Base-by-base conservation (phyloP, 2,329 filamentous ascomycete species). In the Fusarium heterosporum region DNA sequence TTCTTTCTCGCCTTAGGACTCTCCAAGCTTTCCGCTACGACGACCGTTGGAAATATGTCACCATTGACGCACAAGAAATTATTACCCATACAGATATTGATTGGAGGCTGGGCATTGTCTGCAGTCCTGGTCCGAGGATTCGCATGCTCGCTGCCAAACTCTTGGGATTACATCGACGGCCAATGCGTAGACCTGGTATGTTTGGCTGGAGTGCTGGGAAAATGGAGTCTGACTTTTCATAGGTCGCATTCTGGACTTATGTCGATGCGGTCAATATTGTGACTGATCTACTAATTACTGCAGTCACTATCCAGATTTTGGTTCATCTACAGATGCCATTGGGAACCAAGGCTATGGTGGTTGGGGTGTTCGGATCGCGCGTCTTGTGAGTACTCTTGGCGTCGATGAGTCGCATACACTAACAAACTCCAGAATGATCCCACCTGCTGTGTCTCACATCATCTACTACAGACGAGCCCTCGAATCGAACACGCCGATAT, bases 231-330 rank as follows among this genome's bases (percentile, higher is more conserved):
- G 29, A 39, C 8, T 26, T 6, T 13, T 5, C 14, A 9, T n/a
- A 55, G 52, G 34, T 42, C 4, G 48, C 56, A 8, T 61, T 61
- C 9, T 61, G 48, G 58, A 34, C 19, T 4, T 61, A 61, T 8
- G 36, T 42, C 4, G 48, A 61, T 1, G 34, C 28, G 2, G 14
- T 40, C 19, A 61, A 55, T 13, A 40, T 61, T 8, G 2, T 40
- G 0, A 61, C 41, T 1, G 58, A 61, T 6, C 25, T 61, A 0
- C 2, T 61, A 2, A 55, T 61, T 11, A 38, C 47, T 0, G 26
- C 8, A 3, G n/a, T 55, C 10, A 61, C 56, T 1, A 13, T 61
- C 0, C 22, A 60, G 1, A 54, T 61, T 1, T 10, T 61, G 0
- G 11, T 38, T 0, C 47, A 46, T 11, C 12, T 61, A 0, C 58